Evolutionary conservation across 352 stramenopile species (phyloP), one percentile per base, ranked within the genome.

Genomic region (Phytophthora pluvialis): DNA sequence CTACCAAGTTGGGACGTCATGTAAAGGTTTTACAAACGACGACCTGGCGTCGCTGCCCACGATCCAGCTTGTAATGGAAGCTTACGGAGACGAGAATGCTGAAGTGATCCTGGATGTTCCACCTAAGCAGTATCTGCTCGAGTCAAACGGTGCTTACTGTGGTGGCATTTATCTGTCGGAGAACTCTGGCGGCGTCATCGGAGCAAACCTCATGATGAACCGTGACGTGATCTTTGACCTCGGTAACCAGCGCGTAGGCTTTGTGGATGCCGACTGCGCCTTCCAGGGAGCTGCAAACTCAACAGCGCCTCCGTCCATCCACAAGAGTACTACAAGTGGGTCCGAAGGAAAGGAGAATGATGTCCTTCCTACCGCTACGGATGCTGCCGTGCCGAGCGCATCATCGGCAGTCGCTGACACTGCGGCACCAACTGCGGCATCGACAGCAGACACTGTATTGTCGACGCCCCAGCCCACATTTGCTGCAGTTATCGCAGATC

Each of bases 171-270:
- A 92, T 31, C 55, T 94, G 25, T 84, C 82, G 1, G 83, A 93
- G 54, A 68, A 80, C 31, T 79, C 72, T 26, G 86, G 86, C 4
- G 88, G 88, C 31, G 84, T 95, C 13, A 91, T 95, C 59, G 88
- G 88, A 7, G 85, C 88, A 40, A 91, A 91, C 67, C 77, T 95
- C 40, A 94, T 95, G 88, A 83, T 81, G 72, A 72, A 88, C 43
- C 82, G 84, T 26, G 86, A 95, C 39, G 80, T 95, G 26, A 88
- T 95, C 21, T 95, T 95, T 63, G 88, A 95, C 52, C 61, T 72
- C 1, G 77, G 72, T 1, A 83, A 87, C 51, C 70, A 90, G 33
- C 84, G 86, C n/a, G 76, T 95, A 6, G 88, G 86, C 0, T 95
- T 95, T 64, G 87, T 86, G 6, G 73, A 90, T 33, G 83, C 87